phyloP scores from a whole-genome alignment of 2,329 filamentous ascomycete species.

The Samsoniella hepiali region DNA sequence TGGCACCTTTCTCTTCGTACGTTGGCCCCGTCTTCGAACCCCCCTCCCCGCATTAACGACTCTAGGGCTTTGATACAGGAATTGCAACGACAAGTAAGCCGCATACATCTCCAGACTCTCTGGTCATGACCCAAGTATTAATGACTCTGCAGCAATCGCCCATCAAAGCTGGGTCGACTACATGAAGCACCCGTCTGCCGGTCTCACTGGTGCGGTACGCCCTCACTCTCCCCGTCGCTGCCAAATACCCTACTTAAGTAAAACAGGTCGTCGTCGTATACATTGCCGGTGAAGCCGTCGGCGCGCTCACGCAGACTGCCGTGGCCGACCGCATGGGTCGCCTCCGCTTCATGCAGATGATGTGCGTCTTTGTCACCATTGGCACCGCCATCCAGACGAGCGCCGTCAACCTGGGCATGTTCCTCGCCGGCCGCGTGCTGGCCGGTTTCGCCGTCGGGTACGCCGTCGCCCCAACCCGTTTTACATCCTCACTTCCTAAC shows the following conservation, averaged over 20 bases:
- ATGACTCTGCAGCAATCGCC: slow-evolving; percentile 45
- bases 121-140: slow-evolving; percentile 5
- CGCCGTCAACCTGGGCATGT: slow-evolving; percentile 53
- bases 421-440: slow-evolving; percentile 46
- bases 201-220: slow-evolving; percentile 49
- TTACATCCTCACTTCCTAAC: background rate
- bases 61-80: slow-evolving; percentile 56
- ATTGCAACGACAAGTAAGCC: slow-evolving; percentile 55
- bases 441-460: slow-evolving; percentile 34
- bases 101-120: background rate
- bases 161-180: slow-evolving; percentile 59
- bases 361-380: slow-evolving; percentile 53
- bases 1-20: slow-evolving; percentile 56
- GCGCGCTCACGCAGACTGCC: slow-evolving; percentile 50
- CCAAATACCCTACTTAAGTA: background rate
- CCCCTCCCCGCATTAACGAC: slow-evolving; percentile 4
- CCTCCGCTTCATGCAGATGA: slow-evolving; percentile 51
- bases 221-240: background rate
- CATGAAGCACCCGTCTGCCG: slow-evolving; percentile 53
- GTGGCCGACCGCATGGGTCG: slow-evolving; percentile 52
- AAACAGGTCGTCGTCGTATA: slow-evolving; percentile 52
- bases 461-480: background rate
- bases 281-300: slow-evolving; percentile 56
- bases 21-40: slow-evolving; percentile 23
- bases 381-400: slow-evolving; percentile 53